phyloP scores from a whole-genome alignment of 495 filamentous ascomycete species.

The Aspergillus wentii region DNA sequence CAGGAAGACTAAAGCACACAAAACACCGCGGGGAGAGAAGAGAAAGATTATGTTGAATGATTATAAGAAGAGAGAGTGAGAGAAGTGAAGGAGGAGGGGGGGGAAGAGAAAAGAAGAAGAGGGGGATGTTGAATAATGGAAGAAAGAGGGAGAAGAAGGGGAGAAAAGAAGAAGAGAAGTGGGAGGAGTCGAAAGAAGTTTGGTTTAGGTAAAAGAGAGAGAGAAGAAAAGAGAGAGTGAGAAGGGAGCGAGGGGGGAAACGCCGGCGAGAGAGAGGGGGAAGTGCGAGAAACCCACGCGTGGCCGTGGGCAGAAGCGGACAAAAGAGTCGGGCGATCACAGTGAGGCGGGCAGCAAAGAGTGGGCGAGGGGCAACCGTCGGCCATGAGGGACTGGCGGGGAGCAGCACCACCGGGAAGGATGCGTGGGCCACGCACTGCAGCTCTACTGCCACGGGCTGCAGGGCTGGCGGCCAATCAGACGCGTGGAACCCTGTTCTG shows the following conservation, averaged over 20 bases:
- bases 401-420: conserved; percentile 7
- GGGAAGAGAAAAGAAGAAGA: conserved; percentile 31
- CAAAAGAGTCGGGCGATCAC: conserved; percentile 17
- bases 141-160: conserved; percentile 17
- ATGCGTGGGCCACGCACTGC: background rate
- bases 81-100: conserved; percentile 17
- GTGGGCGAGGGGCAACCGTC: conserved; percentile 14
- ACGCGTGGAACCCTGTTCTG: too few relatives aligned
- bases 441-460: background rate
- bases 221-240: conserved; percentile 16
- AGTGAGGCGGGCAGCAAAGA: conserved; percentile 30
- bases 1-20: conserved; percentile 29
- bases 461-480: background rate
- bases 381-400: conserved; percentile 13
- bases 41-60: background rate
- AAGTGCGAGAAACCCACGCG: conserved; percentile 13
- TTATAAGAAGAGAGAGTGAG: conserved; percentile 9
- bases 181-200: conserved; percentile 23
- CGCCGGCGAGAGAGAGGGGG: conserved; percentile 1
- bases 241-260: conserved; percentile 17
- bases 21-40: conserved; percentile 13
- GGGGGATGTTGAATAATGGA: conserved; percentile 2
- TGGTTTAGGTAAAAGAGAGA: conserved; percentile 17
- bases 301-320: conserved; percentile 18
- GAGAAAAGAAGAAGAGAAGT: conserved; percentile 29